Evolutionary conservation across 2,329 filamentous ascomycete genomes (phyloP).

Genomic region (Pseudocercospora fuligena): DNA sequence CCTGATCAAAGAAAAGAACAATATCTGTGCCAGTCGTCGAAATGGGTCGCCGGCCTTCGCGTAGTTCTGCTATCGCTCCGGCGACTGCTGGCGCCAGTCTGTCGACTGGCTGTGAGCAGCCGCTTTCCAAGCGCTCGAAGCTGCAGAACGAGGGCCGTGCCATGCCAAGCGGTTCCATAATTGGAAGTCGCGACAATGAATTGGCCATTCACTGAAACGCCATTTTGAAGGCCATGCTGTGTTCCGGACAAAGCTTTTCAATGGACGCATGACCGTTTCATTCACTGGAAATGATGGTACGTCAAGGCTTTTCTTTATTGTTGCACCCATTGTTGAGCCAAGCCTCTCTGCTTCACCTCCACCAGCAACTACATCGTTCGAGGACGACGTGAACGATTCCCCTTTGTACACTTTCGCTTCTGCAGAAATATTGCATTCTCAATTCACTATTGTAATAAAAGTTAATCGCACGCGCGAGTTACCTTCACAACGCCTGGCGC

Average conservation of each 20-base stretch:
- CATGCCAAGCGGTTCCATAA: slow-evolving; percentile 38
- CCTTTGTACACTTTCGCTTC: neutral
- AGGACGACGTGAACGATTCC: slow-evolving; percentile 15
- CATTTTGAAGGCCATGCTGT: slow-evolving; percentile 39
- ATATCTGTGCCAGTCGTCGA: neutral
- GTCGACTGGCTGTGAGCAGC: slow-evolving; percentile 18
- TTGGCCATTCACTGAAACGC: slow-evolving; percentile 48
- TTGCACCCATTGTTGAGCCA: slow-evolving; percentile 32
- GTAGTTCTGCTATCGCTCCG: slow-evolving; percentile 9
- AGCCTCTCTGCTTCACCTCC: neutral
- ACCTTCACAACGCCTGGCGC: slow-evolving; percentile 19
- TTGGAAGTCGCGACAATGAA: slow-evolving; percentile 25
- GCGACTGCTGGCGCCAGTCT: slow-evolving; percentile 6
- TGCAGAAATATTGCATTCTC: neutral
- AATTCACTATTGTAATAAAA: slow-evolving; percentile 12
- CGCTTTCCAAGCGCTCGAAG: slow-evolving; percentile 17
- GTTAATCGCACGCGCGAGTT: neutral
- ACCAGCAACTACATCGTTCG: slow-evolving; percentile 10
- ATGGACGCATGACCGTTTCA: slow-evolving; percentile 40
- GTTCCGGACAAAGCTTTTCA: slow-evolving; percentile 40
- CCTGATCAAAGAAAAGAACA: neutral
- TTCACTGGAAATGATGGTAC: slow-evolving; percentile 37
- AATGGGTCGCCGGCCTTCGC: neutral
- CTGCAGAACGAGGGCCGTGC: slow-evolving; percentile 24
- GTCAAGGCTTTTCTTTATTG: slow-evolving; percentile 35